Base-by-base conservation (phyloP, 352 stramenopile genomes). In the Globisporangium camurandrum region DNA sequence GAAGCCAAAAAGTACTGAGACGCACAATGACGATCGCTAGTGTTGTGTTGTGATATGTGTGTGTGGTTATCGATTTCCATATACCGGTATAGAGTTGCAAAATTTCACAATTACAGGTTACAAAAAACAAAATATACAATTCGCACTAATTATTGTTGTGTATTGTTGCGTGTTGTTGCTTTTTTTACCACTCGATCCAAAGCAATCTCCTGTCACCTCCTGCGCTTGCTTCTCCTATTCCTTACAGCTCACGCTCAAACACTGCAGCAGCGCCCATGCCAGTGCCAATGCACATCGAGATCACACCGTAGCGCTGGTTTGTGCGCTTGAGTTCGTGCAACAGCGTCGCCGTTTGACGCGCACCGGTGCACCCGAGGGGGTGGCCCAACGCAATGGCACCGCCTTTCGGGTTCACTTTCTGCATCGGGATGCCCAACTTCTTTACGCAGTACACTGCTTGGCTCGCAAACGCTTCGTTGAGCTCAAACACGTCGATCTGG, bases 241-340 rank as follows among this genome's bases (percentile, higher is more conserved):
- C 36, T 54, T 64, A 77, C 26, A 47, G 49, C 46, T 85, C 72
- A 41, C 86, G 84, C 68, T 98, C 91, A 45, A 98, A 81, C 43
- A 97, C 77, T 38, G 88, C 88, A 49, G 94, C 94, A 23, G 88
- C 91, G 31, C 91, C 94, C 88, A 97, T 97, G 48, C 94, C 94
- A 46, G 86, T 96, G 56, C 94, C 94, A 66, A 97, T 96, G 70
- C 94, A 98, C 88, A 98, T 97, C 49, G 80, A 95, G 43, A 97
- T 87, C 46, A 97, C 80, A 46, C 90, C 91, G 54, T 91, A 93
- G 41, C 69, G 67, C 53, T 83, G 67, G 27, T 90, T 81, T 46
- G 68, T 86, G 41, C 88, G 74, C 66, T 96, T 93, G 53, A 98
- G 75, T 62, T 96, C 81, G 63, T 96, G 73, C 38, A 97, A 54